These are phyloP conservation scores for Dichotomopilus funicola DNA, from an alignment of 2,329 filamentous ascomycete species.

Conservation along the genomic window DNA sequence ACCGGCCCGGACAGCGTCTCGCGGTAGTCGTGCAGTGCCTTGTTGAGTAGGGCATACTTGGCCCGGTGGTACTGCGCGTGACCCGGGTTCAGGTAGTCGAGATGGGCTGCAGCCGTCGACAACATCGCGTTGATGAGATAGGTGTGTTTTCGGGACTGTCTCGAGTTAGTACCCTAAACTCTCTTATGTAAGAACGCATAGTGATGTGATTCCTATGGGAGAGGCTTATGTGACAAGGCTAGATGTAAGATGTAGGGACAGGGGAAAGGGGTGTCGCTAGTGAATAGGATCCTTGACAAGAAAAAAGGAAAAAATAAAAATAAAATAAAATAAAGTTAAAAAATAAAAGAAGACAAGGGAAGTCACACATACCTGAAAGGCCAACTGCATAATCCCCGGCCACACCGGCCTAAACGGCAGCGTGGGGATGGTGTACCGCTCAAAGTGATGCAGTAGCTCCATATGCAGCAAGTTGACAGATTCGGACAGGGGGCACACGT, in stretches of 20 bases:
- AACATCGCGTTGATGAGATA: conserved; percentile 24
- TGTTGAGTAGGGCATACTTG: conserved; percentile 20
- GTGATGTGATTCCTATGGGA: too few species aligned
- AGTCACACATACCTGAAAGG: conserved; percentile 23
- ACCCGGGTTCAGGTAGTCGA: conserved; percentile 11
- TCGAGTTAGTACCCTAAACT: too few species aligned
- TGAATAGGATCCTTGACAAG: too few species aligned
- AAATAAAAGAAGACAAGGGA: neutral
- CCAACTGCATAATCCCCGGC: conserved; percentile 23
- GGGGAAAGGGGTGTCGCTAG: too few species aligned
- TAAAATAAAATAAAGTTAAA: neutral
- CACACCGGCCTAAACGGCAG: conserved; percentile 27
- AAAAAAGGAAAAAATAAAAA: too few species aligned
- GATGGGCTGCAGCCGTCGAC: conserved; percentile 18
- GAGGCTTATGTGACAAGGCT: too few species aligned
- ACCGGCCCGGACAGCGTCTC: conserved; percentile 20
- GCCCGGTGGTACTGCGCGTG: conserved; percentile 20
- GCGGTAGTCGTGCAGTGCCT: conserved; percentile 24
- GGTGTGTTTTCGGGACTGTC: conserved; percentile 20
- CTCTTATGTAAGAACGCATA: neutral
- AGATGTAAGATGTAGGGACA: too few species aligned
- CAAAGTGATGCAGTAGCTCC: conserved; percentile 30
- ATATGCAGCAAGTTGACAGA: conserved; percentile 28
- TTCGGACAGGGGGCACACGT: conserved; percentile 6
- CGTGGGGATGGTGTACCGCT: conserved; percentile 22